phyloP scores from a whole-genome alignment of 2,329 filamentous ascomycete genomes.

The Cladorrhinum sp. region DNA sequence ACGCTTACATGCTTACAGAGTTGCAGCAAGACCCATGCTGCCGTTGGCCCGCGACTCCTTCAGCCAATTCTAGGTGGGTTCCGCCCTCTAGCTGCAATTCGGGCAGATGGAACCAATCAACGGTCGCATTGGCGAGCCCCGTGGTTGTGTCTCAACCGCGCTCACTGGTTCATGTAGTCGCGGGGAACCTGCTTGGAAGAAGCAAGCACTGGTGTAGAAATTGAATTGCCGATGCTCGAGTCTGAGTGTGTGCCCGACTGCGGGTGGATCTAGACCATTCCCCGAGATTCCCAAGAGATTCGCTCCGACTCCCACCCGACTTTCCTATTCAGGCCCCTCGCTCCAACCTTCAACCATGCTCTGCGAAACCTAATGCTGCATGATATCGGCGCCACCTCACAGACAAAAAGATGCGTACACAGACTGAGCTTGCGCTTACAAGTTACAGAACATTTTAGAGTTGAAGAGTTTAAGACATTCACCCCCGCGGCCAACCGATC shows the following conservation, averaged over 20 bases:
- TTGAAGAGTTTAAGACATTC: too few species aligned
- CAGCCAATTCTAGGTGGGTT: slow-evolving; percentile 24
- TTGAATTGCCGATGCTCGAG: not conserved
- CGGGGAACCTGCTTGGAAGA: not conserved
- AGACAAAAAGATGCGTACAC: not conserved
- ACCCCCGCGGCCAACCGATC: too few species aligned
- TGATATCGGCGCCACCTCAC: not conserved
- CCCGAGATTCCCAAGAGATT: not conserved
- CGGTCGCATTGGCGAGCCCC: not conserved
- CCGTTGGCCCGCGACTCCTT: slow-evolving; percentile 23
- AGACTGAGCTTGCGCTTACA: not conserved
- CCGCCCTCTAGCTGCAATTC: slow-evolving; percentile 19
- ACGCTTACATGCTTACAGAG: not conserved
- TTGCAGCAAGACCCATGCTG: slow-evolving; percentile 13
- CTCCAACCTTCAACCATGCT: not conserved
- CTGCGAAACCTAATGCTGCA: not conserved
- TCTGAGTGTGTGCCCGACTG: not conserved
- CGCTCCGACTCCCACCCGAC: not conserved
- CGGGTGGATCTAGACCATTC: not conserved
- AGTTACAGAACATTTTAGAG: not conserved
- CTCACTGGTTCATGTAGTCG: not conserved
- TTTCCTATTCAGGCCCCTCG: not conserved
- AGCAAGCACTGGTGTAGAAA: not conserved
- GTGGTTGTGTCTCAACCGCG: not conserved
- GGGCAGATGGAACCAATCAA: slow-evolving; percentile 33